phyloP scores from a whole-genome alignment of 345 rosid species.

The Citrus cavaleriei region DNA sequence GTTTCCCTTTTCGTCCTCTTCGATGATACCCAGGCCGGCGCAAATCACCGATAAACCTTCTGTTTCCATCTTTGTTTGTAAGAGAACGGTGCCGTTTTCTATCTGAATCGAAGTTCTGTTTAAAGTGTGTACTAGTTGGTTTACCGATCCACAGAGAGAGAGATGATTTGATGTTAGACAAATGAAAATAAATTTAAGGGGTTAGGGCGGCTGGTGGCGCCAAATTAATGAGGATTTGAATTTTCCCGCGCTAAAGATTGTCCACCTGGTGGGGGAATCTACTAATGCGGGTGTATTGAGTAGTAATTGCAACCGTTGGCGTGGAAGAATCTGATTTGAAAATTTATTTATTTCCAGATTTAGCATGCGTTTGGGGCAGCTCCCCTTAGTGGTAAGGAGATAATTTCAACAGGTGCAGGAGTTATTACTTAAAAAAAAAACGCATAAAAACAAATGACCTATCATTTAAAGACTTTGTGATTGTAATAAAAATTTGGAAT shows the following conservation, averaged over 20 bases:
- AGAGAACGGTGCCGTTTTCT: neutral
- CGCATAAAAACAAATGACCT: too few species aligned
- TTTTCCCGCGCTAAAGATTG: conserved; percentile 37
- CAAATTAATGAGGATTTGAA: conserved; percentile 3
- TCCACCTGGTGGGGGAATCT: neutral
- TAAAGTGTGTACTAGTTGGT: neutral
- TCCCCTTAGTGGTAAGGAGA: too few species aligned
- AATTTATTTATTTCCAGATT: too few species aligned
- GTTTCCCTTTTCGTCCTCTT: conserved; percentile 44
- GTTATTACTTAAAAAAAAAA: neutral
- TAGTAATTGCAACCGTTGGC: neutral
- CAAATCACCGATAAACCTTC: conserved; percentile 67
- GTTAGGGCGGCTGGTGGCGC: conserved; percentile 27
- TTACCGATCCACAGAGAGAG: neutral
- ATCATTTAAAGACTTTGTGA: too few species aligned
- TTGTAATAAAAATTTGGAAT: too few species aligned
- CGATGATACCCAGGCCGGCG: conserved; percentile 57
- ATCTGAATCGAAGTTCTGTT: neutral
- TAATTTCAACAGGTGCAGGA: too few species aligned
- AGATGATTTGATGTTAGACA: neutral
- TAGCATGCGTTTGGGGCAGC: too few species aligned
- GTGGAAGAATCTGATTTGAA: neutral
- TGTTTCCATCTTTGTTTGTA: conserved; percentile 35
- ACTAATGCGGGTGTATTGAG: neutral
- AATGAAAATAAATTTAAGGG: neutral